phyloP scores from a whole-genome alignment of 169 alveolate genomes.

The Plasmodium knowlesi region DNA sequence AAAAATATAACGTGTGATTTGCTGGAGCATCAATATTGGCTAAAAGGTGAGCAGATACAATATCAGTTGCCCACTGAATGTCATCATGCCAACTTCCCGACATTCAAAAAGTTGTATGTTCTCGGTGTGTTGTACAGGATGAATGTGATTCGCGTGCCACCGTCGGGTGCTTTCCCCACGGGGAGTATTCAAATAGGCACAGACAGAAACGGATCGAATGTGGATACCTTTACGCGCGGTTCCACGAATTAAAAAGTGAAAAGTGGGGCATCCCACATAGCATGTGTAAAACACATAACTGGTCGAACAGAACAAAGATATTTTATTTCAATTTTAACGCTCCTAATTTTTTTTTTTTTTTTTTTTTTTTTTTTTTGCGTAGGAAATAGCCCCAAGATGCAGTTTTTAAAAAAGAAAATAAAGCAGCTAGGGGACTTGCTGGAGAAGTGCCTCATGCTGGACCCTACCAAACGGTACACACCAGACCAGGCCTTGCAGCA shows the following conservation, averaged over 20 bases:
- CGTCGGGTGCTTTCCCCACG: neutral
- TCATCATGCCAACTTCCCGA: neutral
- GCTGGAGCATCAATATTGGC: conserved; percentile 85
- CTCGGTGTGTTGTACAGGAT: neutral
- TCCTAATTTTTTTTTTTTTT: neutral
- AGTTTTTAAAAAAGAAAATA: conserved; percentile 80
- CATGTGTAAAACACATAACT: neutral
- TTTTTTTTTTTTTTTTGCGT: conserved; percentile 17
- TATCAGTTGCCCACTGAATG: neutral
- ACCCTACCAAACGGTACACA: conserved; percentile 95
- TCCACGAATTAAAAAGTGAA: neutral
- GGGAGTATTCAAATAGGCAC: neutral
- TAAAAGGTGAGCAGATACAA: conserved; percentile 54
- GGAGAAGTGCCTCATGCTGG: conserved; percentile 94
- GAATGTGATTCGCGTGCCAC: neutral
- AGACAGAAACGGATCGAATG: neutral
- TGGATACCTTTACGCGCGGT: neutral
- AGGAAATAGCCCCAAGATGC: conserved; percentile 82
- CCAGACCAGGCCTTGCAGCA: conserved; percentile 97
- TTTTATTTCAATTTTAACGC: neutral
- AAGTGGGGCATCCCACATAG: neutral
- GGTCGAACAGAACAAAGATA: neutral
- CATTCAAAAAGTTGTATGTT: neutral
- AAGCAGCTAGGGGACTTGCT: conserved; percentile 94
- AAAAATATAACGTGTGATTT: conserved; percentile 84